A percentile compares a stretch with the other conserved stretches of the same genome.
Conservation (phyloP, 208 protist genomes). For the Vickermania ingenoplastis region DNA sequence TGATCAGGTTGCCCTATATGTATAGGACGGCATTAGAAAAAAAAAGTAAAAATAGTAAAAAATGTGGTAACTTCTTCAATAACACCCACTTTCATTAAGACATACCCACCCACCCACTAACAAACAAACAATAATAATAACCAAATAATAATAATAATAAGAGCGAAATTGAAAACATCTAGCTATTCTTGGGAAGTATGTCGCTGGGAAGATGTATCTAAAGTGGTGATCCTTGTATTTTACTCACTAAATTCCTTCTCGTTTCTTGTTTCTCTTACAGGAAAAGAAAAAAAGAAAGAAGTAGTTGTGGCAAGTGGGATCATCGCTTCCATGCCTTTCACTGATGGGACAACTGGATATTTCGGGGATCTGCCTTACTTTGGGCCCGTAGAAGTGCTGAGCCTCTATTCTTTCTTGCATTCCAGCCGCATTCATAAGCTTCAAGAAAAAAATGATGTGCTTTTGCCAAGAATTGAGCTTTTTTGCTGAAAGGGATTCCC, state of each 20-base stretch:
- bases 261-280: constrained; percentile 5
- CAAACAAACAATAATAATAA: too few relatives aligned
- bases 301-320: background rate
- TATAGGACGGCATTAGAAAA: too few relatives aligned
- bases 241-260: constrained; percentile 2
- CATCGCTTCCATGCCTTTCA: constrained; percentile 26
- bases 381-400: constrained; percentile 38
- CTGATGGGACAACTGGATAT: constrained; percentile 31
- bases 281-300: too few relatives aligned
- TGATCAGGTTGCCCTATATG: too few relatives aligned
- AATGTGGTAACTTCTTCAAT: too few relatives aligned
- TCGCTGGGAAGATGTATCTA: too few relatives aligned
- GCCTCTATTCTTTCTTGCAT: constrained; percentile 47
- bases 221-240: background rate
- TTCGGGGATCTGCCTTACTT: constrained; percentile 71
- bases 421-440: constrained; percentile 43
- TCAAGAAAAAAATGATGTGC: constrained; percentile 37
- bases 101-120: too few relatives aligned
- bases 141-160: too few relatives aligned
- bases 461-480: constrained; percentile 20
- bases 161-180: too few relatives aligned
- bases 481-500: constrained; percentile 25
- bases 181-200: too few relatives aligned
- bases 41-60: too few relatives aligned
- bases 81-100: too few relatives aligned